Evolutionary conservation across 345 rosid species (phyloP).

Genomic region (Microthlaspi erraticum): DNA sequence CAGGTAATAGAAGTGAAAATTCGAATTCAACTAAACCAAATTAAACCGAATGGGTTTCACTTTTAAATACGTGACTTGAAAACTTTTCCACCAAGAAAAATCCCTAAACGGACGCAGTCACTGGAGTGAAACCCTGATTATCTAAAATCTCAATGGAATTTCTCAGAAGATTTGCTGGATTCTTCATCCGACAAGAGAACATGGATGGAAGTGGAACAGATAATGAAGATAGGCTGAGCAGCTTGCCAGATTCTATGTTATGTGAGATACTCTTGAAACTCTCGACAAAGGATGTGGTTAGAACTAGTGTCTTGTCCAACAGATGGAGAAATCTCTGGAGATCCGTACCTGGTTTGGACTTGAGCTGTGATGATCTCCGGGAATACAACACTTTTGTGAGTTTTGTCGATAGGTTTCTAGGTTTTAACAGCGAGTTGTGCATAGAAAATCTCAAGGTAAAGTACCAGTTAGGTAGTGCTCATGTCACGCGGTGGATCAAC

Average conservation of each 20-base stretch:
- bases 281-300: conserved; percentile 11
- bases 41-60: too few relatives aligned
- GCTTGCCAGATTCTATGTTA: conserved; percentile 19
- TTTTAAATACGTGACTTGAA: too few relatives aligned
- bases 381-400: neutral
- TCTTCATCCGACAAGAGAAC: too few relatives aligned
- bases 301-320: neutral
- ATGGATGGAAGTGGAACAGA: too few relatives aligned
- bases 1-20: too few relatives aligned
- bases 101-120: too few relatives aligned
- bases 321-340: conserved; percentile 32
- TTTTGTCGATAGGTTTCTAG: conserved; percentile 11
- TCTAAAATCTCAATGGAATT: too few relatives aligned
- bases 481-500: conserved; percentile 7
- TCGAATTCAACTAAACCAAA: too few relatives aligned
- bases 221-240: conserved; percentile 5
- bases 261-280: conserved; percentile 12
- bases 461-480: neutral
- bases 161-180: too few relatives aligned
- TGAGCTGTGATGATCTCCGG: neutral
- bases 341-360: neutral
- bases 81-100: too few relatives aligned
- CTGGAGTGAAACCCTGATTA: too few relatives aligned
- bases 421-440: neutral
- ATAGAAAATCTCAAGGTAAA: neutral